phyloP scores from a whole-genome alignment of 2,329 filamentous ascomycete genomes.

The Colletotrichum sp. region DNA sequence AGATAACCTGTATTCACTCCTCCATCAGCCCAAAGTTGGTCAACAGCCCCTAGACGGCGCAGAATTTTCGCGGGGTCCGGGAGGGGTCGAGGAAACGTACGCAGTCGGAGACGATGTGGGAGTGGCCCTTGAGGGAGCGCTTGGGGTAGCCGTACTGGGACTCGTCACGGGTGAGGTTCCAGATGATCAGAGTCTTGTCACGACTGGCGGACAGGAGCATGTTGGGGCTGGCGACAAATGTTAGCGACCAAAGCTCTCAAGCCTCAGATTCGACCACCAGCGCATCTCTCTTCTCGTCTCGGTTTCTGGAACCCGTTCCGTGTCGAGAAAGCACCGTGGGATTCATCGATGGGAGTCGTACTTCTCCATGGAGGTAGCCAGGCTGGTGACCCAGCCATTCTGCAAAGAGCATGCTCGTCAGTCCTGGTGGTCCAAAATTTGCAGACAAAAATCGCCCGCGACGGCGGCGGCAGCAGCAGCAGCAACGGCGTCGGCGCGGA shows the following conservation, averaged over 20 bases:
- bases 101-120: conserved; percentile 99
- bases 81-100: conserved; percentile 64
- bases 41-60: neutral
- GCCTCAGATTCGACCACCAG: conserved; percentile 18
- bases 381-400: conserved; percentile 98
- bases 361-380: conserved; percentile 99
- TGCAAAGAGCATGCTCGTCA: conserved; percentile 34
- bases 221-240: conserved; percentile 74
- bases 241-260: conserved; percentile 28
- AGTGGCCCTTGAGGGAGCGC: conserved; percentile 98
- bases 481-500: conserved; percentile 29
- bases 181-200: conserved; percentile 99
- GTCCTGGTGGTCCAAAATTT: conserved; percentile 6
- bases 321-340: neutral
- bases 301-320: conserved; percentile 8
- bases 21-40: conserved; percentile 38
- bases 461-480: neutral
- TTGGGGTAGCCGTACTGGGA: conserved; percentile 98
- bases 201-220: conserved; percentile 98
- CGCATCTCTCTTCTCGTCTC: conserved; percentile 6
- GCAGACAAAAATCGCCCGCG: neutral
- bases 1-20: conserved; percentile 78
- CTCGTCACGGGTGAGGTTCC: conserved; percentile 99
- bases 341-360: conserved; percentile 51
- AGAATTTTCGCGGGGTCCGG: conserved; percentile 1